Base-by-base conservation (phyloP, 2,329 filamentous ascomycete genomes). In the Pseudogymnoascus sp. region DNA sequence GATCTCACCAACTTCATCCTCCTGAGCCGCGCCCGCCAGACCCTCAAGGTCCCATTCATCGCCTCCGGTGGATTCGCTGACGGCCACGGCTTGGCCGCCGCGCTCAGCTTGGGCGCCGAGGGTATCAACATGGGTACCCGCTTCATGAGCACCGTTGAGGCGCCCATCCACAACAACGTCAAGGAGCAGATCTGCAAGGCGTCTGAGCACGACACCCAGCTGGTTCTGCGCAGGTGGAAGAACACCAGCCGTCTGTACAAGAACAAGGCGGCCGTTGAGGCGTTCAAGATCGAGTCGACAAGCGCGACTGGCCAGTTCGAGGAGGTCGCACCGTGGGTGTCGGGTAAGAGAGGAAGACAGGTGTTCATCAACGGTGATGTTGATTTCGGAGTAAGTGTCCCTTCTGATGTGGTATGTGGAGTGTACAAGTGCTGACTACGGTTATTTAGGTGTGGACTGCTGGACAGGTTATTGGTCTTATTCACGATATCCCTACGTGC, bases 91-190 rank as follows among this genome's bases (percentile, higher is more conserved):
- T 82, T 99, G 18, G 94, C 94, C 1, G 94, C 93, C 2, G 94
- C 94, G 6, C 79, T 99, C 68, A 87, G 88, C 39, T 82, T 99
- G 11, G 94, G 94, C 36, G 94, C 94, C 0, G 90, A 90, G 73
- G 94, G 94, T 65, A 87, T 97, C 77, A 99, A 99, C 77, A 99
- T 99, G 94, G 94, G 94, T 62, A 99, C 94, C 8, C 82, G 94
- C 41, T 99, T 97, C 79, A 95, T 99, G 90, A 93, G 89, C 78
- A 97, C 94, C 0, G 80, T 93, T 47, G 94, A 97, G 76, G 87
- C 92, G 14, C 94, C 94, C 0, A 89, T 99, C 65, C 94, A 99
- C 76, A 73, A 84, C 57, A 96, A 96, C 67, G 91, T 99, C 78
- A 99, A 99, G 82, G 82, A 95, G 74, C 82, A 89, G 67, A 99